Evolutionary conservation across 2,329 filamentous ascomycete genomes (phyloP).

Genomic region (Magnaporthiopsis incrustans): DNA sequence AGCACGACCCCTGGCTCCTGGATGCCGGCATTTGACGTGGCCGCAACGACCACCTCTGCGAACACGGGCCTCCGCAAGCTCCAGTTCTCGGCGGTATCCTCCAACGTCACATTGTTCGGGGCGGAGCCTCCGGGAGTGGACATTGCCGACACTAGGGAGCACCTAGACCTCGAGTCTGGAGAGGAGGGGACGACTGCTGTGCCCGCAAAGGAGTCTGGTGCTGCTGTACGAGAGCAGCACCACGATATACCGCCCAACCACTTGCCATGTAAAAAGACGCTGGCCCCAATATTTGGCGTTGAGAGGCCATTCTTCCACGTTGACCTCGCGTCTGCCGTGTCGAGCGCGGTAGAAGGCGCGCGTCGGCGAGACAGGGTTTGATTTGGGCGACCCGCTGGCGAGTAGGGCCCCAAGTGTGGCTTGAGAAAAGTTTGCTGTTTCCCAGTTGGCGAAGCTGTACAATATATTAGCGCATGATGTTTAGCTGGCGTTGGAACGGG

Average conservation of each 20-base stretch:
- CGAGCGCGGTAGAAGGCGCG: slow-evolving; percentile 4
- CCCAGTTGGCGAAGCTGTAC: neutral
- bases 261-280: no score
- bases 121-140: neutral
- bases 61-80: neutral
- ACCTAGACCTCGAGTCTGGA: neutral
- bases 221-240: neutral
- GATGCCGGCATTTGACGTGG: slow-evolving; percentile 5
- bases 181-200: neutral
- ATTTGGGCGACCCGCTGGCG: neutral
- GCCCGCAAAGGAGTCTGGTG: neutral
- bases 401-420: neutral
- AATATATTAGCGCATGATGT: neutral
- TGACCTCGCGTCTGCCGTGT: slow-evolving; percentile 5
- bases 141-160: neutral
- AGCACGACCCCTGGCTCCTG: neutral
- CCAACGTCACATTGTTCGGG: neutral
- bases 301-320: slow-evolving; percentile 9
- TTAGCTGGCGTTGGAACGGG: neutral
- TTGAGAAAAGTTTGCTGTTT: neutral
- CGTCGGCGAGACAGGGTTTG: slow-evolving; percentile 3
- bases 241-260: no score
- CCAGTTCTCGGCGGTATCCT: neutral
- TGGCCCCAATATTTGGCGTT: slow-evolving; percentile 1
- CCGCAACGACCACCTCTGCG: neutral